A percentile compares a stretch with the other conserved stretches of the same genome.
These are phyloP conservation scores for Backusella westeae DNA, from an alignment of 192 early-diverging fungal genomes.

Conservation along the genomic window DNA sequence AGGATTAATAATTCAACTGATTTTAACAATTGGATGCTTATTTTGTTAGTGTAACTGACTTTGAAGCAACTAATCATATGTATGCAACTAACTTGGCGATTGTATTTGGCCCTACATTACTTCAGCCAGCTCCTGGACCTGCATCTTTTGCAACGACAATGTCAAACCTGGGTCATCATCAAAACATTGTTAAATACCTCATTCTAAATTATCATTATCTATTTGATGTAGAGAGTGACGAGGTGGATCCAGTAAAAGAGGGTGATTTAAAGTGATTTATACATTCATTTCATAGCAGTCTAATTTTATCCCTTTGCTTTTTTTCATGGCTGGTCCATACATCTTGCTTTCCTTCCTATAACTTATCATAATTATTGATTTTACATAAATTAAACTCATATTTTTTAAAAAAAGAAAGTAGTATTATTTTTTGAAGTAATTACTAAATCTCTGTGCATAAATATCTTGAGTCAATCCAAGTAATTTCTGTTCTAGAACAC, in stretches of 20 bases:
- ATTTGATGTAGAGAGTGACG: constrained; percentile 68
- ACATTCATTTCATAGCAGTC: neutral
- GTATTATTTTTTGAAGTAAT: neutral
- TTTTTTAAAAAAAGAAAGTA: neutral
- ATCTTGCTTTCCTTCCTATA: neutral
- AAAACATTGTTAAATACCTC: constrained; percentile 69
- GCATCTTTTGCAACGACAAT: constrained; percentile 62
- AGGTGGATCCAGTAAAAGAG: constrained; percentile 13
- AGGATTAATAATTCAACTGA: neutral
- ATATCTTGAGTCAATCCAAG: neutral
- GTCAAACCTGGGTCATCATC: constrained; percentile 73
- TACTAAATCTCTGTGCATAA: neutral
- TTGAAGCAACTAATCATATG: constrained; percentile 85
- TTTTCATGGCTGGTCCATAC: neutral
- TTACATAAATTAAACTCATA: neutral
- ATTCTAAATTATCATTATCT: constrained; percentile 78
- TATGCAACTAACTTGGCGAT: constrained; percentile 86
- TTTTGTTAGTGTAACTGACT: constrained; percentile 60
- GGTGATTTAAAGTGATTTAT: neutral
- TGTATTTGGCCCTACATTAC: constrained; percentile 93
- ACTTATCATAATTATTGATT: neutral
- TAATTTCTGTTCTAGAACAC: neutral
- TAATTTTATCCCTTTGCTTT: neutral
- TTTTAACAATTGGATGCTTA: neutral
- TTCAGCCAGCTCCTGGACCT: constrained; percentile 63